Evolutionary conservation across 1,139 yeast species (phyloP), one percentile per base, ranked within the genome.

Genomic region (Arxiozyma telluris): DNA sequence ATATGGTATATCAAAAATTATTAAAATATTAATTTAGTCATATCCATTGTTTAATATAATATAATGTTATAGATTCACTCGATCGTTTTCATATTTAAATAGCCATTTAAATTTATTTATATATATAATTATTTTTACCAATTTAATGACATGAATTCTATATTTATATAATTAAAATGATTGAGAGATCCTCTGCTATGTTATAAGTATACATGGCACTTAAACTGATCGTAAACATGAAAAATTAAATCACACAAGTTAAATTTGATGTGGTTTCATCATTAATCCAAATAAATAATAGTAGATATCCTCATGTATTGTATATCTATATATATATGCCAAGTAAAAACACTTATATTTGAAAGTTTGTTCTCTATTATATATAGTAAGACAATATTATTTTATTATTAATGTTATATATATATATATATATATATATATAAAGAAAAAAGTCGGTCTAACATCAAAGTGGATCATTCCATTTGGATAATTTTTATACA

Each of bases 1-100:
- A 93, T 65, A 73, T 83, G 58, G 95, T 90, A 27, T 91, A 89
- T 70, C 79, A 83, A 67, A 81, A 84, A 66, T 87, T 93, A 66
- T 76, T 93, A 58, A 73, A 71, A 57, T 67, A 65, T 55, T 70
- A 58, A 54, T 21, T 41, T 25, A 25, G 3, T 25, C 5, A n/a
- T 39, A 1, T 3, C 15, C 2, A 21, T 48, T 25, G 5, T 39
- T 47, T 41, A 39, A 27, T 34, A 15, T 34, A 15, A 12, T 34
- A 15, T 15, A 34, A 17, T 15, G 12, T 34, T 15, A 12, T 34
- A 34, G n/a, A 34, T 34, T 34, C n/a, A 34, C 39, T 15, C 6
- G 12, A 2, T 34, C 39, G 3, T 34, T 34, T 34, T 15, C 39
- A 12, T 34, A 12, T 12, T 34, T 34, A 34, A 34, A 6, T 34